A percentile compares a stretch with the other conserved stretches of the same genome.
These are phyloP conservation scores for Colletotrichum caudatum DNA, from an alignment of 2,329 filamentous ascomycete species.

Conservation along the genomic window DNA sequence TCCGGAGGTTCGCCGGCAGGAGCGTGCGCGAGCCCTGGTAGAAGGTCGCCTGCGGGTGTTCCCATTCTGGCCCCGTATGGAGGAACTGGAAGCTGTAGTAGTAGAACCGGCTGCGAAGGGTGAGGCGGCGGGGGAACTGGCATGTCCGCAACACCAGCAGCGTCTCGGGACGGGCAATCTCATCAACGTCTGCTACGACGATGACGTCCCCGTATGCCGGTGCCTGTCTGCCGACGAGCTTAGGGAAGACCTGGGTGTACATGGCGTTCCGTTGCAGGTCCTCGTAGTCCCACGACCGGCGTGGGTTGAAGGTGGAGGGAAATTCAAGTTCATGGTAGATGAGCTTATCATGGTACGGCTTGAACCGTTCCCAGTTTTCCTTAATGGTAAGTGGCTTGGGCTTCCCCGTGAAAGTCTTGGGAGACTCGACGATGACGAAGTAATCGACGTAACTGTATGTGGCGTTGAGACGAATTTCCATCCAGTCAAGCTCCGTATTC, in stretches of 20 bases:
- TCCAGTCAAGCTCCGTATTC: constrained; percentile 73
- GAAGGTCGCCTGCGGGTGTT: constrained; percentile 70
- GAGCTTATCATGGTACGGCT: constrained; percentile 68
- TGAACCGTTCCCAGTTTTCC: constrained; percentile 66
- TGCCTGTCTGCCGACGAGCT: constrained; percentile 54
- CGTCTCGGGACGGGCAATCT: constrained; percentile 66
- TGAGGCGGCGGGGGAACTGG: constrained; percentile 65
- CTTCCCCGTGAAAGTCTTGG: constrained; percentile 68
- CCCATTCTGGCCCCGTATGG: constrained; percentile 59
- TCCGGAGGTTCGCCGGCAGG: constrained; percentile 65
- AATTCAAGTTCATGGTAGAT: constrained; percentile 60
- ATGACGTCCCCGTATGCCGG: constrained; percentile 66
- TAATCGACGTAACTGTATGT: constrained; percentile 71
- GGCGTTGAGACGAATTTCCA: constrained; percentile 72
- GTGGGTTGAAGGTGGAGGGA: constrained; percentile 21
- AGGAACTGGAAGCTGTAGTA: constrained; percentile 70
- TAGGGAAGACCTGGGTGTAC: constrained; percentile 67
- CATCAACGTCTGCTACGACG: constrained; percentile 71
- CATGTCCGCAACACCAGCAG: constrained; percentile 63
- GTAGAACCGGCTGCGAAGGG: constrained; percentile 65
- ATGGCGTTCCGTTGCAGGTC: constrained; percentile 68
- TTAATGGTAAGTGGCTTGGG: constrained; percentile 66
- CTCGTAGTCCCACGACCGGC: constrained; percentile 62
- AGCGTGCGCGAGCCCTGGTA: constrained; percentile 61
- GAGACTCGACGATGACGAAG: constrained; percentile 72